phyloP scores from a whole-genome alignment of 192 early-diverging fungal species.

The Rhizophagus sp. region DNA sequence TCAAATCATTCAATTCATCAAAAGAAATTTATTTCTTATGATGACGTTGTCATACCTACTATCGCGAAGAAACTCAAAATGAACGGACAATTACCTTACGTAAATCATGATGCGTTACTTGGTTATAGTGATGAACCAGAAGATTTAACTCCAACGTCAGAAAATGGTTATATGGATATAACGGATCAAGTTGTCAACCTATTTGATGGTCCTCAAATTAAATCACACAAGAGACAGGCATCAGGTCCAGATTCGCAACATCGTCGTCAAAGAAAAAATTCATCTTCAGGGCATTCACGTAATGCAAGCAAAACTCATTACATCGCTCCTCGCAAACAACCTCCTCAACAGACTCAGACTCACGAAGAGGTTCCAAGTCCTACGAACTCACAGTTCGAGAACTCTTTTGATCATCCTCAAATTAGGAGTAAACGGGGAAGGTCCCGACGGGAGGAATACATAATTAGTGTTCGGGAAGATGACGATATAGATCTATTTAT shows the following conservation, averaged over 20 bases:
- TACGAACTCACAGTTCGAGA: background rate
- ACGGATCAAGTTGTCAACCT: constrained; percentile 23
- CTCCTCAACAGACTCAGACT: background rate
- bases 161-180: constrained; percentile 17
- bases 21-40: constrained; percentile 19
- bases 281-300: background rate
- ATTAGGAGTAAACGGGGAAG: background rate
- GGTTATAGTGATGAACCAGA: background rate
- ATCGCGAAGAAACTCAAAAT: constrained; percentile 24
- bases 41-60: constrained; percentile 28
- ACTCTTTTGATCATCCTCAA: background rate
- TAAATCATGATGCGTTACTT: constrained; percentile 18
- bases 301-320: background rate
- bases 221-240: background rate
- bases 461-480: constrained; percentile 19
- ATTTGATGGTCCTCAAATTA: background rate
- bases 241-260: background rate
- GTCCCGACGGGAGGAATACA: constrained; percentile 20
- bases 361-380: background rate
- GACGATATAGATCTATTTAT: background rate
- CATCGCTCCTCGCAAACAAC: background rate
- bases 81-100: constrained; percentile 15
- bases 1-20: background rate
- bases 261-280: background rate
- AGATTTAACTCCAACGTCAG: background rate